phyloP scores from a whole-genome alignment of 345 rosid genomes.

The Melaleuca alternifolia region DNA sequence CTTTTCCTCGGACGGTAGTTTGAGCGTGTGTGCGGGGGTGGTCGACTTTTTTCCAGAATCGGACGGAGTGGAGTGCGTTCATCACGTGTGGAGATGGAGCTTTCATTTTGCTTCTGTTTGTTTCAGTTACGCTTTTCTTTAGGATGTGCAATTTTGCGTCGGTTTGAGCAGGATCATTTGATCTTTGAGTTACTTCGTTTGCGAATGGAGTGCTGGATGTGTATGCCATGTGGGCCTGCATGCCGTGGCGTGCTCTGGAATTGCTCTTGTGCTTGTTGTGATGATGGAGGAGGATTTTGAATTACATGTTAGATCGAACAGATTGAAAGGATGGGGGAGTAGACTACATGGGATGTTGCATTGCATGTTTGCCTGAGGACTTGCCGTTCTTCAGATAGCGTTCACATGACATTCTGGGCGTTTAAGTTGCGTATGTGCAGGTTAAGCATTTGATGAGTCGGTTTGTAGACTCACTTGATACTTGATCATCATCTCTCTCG shows the following conservation, averaged over 20 bases:
- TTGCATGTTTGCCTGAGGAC: not conserved
- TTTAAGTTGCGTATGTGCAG: not conserved
- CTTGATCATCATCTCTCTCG: not conserved
- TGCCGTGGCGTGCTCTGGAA: not conserved
- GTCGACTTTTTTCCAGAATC: not conserved
- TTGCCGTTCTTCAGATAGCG: fast-evolving
- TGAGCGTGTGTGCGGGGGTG: not conserved
- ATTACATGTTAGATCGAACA: not conserved
- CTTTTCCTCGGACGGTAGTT: not conserved
- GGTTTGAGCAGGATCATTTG: not conserved
- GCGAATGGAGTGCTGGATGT: not conserved
- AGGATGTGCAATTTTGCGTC: not conserved
- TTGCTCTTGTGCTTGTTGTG: not conserved
- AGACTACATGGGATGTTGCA: not conserved
- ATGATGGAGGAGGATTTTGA: not conserved
- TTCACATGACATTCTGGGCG: not conserved
- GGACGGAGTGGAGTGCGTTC: not conserved
- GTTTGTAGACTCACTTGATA: not conserved
- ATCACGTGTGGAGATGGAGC: not conserved
- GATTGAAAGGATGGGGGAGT: not conserved
- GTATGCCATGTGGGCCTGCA: not conserved
- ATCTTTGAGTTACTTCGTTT: not conserved
- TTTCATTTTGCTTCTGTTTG: not conserved
- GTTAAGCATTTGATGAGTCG: fast-evolving
- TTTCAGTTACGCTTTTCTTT: not conserved